Percentiles rank a stretch among this genome's conserved stretches.
These are phyloP conservation scores for Apiospora koreana DNA, from an alignment of 2,329 filamentous ascomycete genomes.

Conservation along the genomic window DNA sequence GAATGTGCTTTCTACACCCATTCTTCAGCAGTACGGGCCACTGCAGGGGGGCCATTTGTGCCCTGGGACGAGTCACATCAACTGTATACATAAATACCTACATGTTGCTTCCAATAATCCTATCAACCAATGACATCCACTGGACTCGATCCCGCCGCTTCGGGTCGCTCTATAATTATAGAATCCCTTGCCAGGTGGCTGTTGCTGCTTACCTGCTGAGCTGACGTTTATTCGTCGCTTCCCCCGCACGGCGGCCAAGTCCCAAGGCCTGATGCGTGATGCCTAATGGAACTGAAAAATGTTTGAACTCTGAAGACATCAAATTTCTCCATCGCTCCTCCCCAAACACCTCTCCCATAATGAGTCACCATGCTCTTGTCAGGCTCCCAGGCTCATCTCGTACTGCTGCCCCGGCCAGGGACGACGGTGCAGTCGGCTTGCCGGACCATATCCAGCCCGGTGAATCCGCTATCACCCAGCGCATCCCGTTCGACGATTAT, in stretches of 20 bases:
- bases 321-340: too few species aligned
- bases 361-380: neutral
- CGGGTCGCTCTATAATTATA: too few species aligned
- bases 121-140: neutral
- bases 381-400: neutral
- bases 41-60: too few species aligned
- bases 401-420: neutral
- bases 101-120: neutral
- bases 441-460: neutral
- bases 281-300: neutral
- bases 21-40: too few species aligned
- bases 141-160: neutral
- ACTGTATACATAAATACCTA: too few species aligned
- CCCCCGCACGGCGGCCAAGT: neutral
- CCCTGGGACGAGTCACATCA: too few species aligned
- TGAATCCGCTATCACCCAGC: neutral
- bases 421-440: neutral
- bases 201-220: neutral
- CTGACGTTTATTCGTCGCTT: neutral
- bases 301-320: neutral
- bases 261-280: neutral
- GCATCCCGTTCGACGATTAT: neutral
- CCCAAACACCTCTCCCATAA: neutral
- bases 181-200: neutral
- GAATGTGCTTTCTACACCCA: neutral